Conservation (phyloP, 192 early-diverging fungal genomes). For the Linnemannia exigua region DNA sequence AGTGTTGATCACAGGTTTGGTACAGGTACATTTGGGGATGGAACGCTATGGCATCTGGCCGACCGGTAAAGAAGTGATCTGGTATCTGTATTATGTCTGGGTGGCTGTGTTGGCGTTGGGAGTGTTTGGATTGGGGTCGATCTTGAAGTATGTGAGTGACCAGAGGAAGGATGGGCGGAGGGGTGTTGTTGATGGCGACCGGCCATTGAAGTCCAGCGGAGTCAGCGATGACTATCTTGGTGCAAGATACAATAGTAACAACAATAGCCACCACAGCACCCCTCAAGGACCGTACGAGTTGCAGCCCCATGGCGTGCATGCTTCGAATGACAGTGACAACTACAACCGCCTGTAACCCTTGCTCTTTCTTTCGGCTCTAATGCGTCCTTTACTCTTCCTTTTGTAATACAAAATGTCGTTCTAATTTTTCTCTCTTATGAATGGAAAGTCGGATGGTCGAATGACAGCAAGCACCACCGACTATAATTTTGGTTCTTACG, state of each 20-base stretch:
- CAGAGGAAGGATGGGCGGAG: background rate
- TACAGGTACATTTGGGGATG: slow-evolving; percentile 35
- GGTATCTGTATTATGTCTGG: slow-evolving; percentile 32
- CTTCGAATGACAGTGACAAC: background rate
- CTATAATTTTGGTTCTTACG: too few species aligned
- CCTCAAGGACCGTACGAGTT: background rate
- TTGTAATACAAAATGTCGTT: too few species aligned
- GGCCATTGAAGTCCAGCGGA: background rate
- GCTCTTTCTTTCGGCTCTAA: too few species aligned
- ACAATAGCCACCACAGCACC: background rate
- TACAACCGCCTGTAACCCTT: background rate
- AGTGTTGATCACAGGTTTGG: slow-evolving; percentile 17
- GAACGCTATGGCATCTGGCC: slow-evolving; percentile 36
- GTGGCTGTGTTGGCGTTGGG: slow-evolving; percentile 10
- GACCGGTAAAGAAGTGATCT: slow-evolving; percentile 21
- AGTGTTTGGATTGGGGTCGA: slow-evolving; percentile 11
- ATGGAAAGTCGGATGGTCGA: too few species aligned
- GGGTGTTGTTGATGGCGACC: background rate
- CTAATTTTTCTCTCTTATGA: too few species aligned
- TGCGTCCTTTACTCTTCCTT: too few species aligned
- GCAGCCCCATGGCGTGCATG: background rate
- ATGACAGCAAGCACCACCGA: too few species aligned
- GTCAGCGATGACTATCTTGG: background rate
- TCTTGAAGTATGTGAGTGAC: slow-evolving; percentile 13
- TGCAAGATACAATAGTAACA: background rate